Percentiles rank a stretch among this genome's conserved stretches.
These are phyloP conservation scores for Ballota nigra DNA, from an alignment of 257 asterid species.

Conservation along the genomic window DNA sequence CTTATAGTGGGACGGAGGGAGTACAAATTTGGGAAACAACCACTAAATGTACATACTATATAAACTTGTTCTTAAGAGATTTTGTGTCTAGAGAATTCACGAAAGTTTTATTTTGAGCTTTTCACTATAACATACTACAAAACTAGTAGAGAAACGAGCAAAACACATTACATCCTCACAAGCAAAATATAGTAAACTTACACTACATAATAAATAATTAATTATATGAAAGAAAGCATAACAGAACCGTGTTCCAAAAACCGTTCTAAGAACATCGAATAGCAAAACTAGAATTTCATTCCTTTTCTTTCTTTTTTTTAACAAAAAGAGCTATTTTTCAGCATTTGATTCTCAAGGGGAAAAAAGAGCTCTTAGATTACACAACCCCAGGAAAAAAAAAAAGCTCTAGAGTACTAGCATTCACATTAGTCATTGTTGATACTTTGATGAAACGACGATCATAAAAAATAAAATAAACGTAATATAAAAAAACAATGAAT, in stretches of 20 bases:
- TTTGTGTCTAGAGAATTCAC: not conserved
- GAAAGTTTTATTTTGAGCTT: no score
- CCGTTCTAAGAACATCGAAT: not conserved
- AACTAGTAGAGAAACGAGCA: no score
- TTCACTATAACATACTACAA: not conserved
- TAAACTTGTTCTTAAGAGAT: no score
- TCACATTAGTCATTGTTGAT: conserved; percentile 19
- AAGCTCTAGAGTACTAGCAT: conserved; percentile 19
- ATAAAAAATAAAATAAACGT: conserved; percentile 22
- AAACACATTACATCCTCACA: not conserved
- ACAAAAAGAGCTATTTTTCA: conserved; percentile 12
- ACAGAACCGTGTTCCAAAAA: not conserved
- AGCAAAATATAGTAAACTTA: no score
- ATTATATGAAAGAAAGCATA: conserved; percentile 5
- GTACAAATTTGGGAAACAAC: no score
- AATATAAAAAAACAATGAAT: conserved; percentile 20
- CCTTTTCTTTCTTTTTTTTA: not conserved
- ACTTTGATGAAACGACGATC: conserved; percentile 14
- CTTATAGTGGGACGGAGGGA: no score
- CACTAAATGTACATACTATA: no score
- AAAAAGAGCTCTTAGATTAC: not conserved
- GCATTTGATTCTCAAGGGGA: not conserved
- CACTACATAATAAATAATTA: conserved; percentile 1
- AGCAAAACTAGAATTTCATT: conserved; percentile 6
- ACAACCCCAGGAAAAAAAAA: not conserved